Percentiles rank a stretch among this genome's conserved stretches.
Conservation (phyloP, 352 stramenopile genomes). For the Pythium oligandrum region DNA sequence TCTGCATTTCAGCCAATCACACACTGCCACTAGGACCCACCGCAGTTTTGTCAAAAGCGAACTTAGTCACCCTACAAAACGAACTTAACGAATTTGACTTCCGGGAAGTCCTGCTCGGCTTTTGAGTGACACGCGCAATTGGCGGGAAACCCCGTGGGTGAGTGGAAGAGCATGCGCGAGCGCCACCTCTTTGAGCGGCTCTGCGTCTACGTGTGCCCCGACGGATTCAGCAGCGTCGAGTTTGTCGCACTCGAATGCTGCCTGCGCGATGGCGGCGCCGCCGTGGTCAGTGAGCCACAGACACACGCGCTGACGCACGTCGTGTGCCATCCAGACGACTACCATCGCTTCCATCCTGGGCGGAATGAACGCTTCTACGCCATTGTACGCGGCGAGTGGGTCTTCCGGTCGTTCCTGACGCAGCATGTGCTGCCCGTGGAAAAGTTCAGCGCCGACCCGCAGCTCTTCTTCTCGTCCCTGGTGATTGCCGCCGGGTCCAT, state of each 20-base stretch:
- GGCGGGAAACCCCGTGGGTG: no score
- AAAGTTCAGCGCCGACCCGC: constrained; percentile 72
- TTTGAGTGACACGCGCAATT: no score
- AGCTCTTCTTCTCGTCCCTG: constrained; percentile 72
- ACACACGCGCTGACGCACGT: constrained; percentile 49
- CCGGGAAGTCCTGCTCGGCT: no score
- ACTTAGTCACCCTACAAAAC: not conserved
- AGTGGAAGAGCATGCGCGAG: constrained; percentile 28
- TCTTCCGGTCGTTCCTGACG: constrained; percentile 67
- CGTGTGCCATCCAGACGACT: constrained; percentile 57
- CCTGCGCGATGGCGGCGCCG: constrained; percentile 57
- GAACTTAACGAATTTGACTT: not conserved
- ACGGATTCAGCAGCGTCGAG: constrained; percentile 31
- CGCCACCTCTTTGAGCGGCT: constrained; percentile 40
- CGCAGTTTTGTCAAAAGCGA: not conserved
- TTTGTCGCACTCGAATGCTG: constrained; percentile 49
- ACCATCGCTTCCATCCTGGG: constrained; percentile 35
- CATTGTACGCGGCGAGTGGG: constrained; percentile 75
- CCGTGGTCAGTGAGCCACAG: constrained; percentile 28
- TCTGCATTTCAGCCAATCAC: constrained; percentile 1
- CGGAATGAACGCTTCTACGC: constrained; percentile 68
- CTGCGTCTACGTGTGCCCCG: constrained; percentile 49
- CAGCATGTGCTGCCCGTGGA: constrained; percentile 59
- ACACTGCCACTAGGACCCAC: not conserved
- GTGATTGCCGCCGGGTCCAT: constrained; percentile 67